Percentiles rank a stretch among this genome's conserved stretches.
phyloP scores from a whole-genome alignment of 352 stramenopile genomes.

The Phytophthora cactorum region DNA sequence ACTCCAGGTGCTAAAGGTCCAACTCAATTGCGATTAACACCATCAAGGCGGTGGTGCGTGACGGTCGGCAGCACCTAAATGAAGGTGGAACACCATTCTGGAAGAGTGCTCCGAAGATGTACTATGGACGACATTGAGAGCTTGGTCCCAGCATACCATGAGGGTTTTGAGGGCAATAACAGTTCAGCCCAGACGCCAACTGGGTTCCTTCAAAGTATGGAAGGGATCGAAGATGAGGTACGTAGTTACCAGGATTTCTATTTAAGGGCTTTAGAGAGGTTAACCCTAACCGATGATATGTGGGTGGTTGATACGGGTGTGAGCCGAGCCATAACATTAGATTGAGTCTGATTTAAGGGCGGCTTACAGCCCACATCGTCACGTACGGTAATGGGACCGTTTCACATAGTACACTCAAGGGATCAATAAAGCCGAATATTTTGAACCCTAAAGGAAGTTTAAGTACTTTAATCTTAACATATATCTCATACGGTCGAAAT shows the following conservation, averaged over 20 bases:
- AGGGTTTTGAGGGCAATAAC: conserved; percentile 3
- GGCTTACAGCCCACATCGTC: not conserved
- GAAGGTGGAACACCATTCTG: conserved; percentile 4
- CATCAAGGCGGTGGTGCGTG: conserved; percentile 2
- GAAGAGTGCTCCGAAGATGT: conserved; percentile 2
- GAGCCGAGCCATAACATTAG: too few relatives aligned
- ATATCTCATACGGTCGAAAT: conserved; percentile 12
- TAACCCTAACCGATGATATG: not conserved
- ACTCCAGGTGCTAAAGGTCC: not conserved
- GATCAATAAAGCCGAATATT: conserved; percentile 12
- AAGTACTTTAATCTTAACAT: conserved; percentile 8
- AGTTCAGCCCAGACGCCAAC: not conserved
- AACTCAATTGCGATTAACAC: conserved; percentile 13
- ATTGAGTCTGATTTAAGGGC: too few relatives aligned
- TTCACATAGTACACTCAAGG: not conserved
- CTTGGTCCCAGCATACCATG: not conserved
- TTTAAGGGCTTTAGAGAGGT: conserved; percentile 4
- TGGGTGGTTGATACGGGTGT: too few relatives aligned
- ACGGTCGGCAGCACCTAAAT: conserved; percentile 7
- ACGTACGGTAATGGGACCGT: not conserved
- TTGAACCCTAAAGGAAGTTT: conserved; percentile 10
- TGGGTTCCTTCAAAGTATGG: conserved; percentile 5
- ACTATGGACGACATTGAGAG: conserved; percentile 4
- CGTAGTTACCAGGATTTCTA: conserved; percentile 1
- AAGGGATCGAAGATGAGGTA: conserved; percentile 12